Evolutionary conservation across 2,329 filamentous ascomycete genomes (phyloP), one percentile per base, ranked within the genome.

Genomic region (Fusarium sp.): DNA sequence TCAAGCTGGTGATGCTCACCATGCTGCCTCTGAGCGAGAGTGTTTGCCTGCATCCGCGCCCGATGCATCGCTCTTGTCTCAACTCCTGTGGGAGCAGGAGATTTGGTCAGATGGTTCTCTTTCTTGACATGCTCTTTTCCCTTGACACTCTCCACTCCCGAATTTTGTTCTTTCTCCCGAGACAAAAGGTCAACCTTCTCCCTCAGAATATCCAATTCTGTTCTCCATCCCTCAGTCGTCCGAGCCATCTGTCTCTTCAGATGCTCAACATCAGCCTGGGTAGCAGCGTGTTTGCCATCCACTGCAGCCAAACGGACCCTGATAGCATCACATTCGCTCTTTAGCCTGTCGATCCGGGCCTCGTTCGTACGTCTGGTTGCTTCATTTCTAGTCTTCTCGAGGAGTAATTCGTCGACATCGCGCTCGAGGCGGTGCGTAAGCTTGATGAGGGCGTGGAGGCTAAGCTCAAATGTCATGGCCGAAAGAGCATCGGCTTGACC

Each of bases 381-480:
- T 16, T 73, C 71, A 37, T 82, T 75, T 9, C 75, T 59, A 8
- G 67, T 65, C 3, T 76, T 80, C 15, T 58, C 55, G 7, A 39
- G 15, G 8, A 76, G 73, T 7, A 82, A 75, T 16, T 62, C 58
- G 7, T 58, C 61, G 30, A 82, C 59, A 10, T 80, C 76, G 2
- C 65, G 65, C 55, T 80, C 76, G 3, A 81, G 75, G 4, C 73
- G 71, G 43, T 76, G 71, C 1, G 76, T 75, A 50, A 78, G 76
- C 23, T 60, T 57, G 30, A 62, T 54, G 27, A 82, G 63, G 34
- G 72, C 61, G 39, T 76, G 78, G 37, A 82, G 63, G 61, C 75
- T 78, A 55, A 82, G 76, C 67, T 82, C 80, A n/a, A 78, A 68
- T 7, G 77, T 81, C 77, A 82, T 81, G 43, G 66, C 73, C 6